These are phyloP conservation scores for Draba incana DNA, from an alignment of 345 rosid genomes.

Conservation along the genomic window DNA sequence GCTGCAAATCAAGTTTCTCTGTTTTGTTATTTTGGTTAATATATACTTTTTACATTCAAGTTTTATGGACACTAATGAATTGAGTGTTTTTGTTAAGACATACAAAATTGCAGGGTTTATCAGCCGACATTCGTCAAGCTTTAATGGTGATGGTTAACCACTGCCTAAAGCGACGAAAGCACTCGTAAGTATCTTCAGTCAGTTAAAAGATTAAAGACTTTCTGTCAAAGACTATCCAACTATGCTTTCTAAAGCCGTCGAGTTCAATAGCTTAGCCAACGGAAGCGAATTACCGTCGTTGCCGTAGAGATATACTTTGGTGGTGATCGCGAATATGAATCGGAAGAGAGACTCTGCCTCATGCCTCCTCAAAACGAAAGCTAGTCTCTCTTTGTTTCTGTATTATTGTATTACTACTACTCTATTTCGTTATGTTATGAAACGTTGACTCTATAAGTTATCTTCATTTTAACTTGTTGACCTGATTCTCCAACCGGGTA, in stretches of 20 bases:
- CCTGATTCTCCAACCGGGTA: not conserved
- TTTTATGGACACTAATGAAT: slow-evolving; percentile 1
- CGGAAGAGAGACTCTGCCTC: slow-evolving; percentile 67
- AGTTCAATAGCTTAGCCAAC: slow-evolving; percentile 96
- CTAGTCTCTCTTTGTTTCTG: slow-evolving; percentile 27
- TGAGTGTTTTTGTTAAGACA: not conserved
- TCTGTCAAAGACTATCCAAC: slow-evolving; percentile 94
- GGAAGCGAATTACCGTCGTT: slow-evolving; percentile 91
- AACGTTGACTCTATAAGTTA: slow-evolving; percentile 14
- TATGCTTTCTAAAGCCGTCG: slow-evolving; percentile 91
- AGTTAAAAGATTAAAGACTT: slow-evolving; percentile 89
- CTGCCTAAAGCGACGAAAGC: slow-evolving; percentile 92
- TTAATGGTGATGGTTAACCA: slow-evolving; percentile 73
- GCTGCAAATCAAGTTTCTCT: too few species aligned
- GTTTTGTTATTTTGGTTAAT: not conserved
- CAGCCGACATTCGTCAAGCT: slow-evolving; percentile 86
- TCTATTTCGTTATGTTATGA: not conserved
- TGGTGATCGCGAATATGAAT: slow-evolving; percentile 43
- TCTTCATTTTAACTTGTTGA: not conserved
- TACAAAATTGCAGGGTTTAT: slow-evolving; percentile 61
- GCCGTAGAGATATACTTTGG: slow-evolving; percentile 64
- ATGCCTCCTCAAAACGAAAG: slow-evolving; percentile 70
- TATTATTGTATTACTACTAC: not conserved
- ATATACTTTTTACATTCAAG: not conserved
- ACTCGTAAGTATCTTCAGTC: slow-evolving; percentile 97